Base-by-base conservation (phyloP, 805 yeast species). In the Wickerhamomyces chambardii region DNA sequence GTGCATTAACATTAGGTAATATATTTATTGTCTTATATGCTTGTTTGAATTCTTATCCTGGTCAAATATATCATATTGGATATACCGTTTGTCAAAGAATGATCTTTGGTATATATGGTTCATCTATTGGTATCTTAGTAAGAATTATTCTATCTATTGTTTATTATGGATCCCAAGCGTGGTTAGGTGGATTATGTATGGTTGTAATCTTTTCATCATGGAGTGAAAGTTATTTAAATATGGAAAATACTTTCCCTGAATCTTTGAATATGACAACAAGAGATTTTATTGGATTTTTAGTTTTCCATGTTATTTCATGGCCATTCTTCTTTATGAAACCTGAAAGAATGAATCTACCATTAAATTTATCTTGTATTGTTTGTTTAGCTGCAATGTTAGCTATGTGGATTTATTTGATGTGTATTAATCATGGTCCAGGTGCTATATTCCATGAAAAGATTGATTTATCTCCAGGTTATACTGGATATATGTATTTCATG, bases 241-340 rank as follows among this genome's bases (percentile, higher is more conserved):
- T 65, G 59, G 44, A 51, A 28, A 61, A 64, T 40, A 59, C 65
- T 3, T 50, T 64, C 26, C 56, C 66, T 2, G 58, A 48, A 4
- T 44, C 54, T 27, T 56, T 61, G n/a, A 50, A 55, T 14, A 63
- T 66, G 61, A 55, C 66, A 0, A 56, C 63, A 8, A 55, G 61
- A 47, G 64, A 66, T 21, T 58, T 69, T 33, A 53, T 66, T 38
- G 68, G 67, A 1, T 67, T 67, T 40, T 39, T 68, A 6, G 38
- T 65, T 11, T 74, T 67, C 52, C 72, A 70, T 39, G 32, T 70
- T 5, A 43, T 71, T 28, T 59, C 64, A 7, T 51, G 63, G 9
- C 63, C 66, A 15, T 57, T 62, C 40, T 61, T 66, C 37, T 53
- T 52, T 34, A 35, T 67, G 36, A 67, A 59, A 38, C 77, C 77